These are phyloP conservation scores for Diplodia intermedia DNA, from an alignment of 2,329 filamentous ascomycete genomes.

Conservation along the genomic window DNA sequence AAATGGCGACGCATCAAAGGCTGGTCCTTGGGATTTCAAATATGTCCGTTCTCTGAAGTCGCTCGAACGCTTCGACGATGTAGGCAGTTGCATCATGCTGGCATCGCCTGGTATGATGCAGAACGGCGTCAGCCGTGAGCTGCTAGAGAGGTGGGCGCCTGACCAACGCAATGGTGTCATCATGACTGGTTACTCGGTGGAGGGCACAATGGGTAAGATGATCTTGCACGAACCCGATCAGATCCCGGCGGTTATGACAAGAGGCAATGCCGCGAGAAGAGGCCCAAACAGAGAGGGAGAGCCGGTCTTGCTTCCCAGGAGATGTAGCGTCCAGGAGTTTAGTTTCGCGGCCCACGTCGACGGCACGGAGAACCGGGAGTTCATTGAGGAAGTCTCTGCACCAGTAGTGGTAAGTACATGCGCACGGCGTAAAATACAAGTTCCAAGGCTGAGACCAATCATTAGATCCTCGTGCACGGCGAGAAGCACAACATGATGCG, in stretches of 20 bases:
- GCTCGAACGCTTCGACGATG: constrained; percentile 93
- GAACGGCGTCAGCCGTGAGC: constrained; percentile 89
- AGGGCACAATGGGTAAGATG: constrained; percentile 97
- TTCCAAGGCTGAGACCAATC: constrained; percentile 8
- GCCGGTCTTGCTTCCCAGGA: constrained; percentile 88
- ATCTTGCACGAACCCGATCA: constrained; percentile 94
- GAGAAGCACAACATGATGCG: constrained; percentile 99
- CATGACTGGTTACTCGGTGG: constrained; percentile 97
- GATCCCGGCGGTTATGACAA: constrained; percentile 90
- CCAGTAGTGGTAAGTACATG: constrained; percentile 81
- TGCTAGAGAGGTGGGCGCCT: constrained; percentile 94
- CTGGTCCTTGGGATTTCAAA: constrained; percentile 95
- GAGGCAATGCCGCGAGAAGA: constrained; percentile 63
- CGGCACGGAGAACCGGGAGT: constrained; percentile 92
- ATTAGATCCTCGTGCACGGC: constrained; percentile 90
- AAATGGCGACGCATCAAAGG: constrained; percentile 73
- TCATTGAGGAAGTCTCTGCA: constrained; percentile 91
- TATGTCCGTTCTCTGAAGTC: constrained; percentile 92
- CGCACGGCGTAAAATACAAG: not conserved
- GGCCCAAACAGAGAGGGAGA: constrained; percentile 69
- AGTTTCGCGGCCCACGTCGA: constrained; percentile 98
- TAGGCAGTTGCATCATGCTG: constrained; percentile 95
- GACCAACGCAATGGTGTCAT: constrained; percentile 98
- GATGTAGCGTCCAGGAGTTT: constrained; percentile 92
- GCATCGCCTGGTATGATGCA: constrained; percentile 98